Conservation (phyloP, 164 flowering plant species). For the Nymphaea colorata region DNA sequence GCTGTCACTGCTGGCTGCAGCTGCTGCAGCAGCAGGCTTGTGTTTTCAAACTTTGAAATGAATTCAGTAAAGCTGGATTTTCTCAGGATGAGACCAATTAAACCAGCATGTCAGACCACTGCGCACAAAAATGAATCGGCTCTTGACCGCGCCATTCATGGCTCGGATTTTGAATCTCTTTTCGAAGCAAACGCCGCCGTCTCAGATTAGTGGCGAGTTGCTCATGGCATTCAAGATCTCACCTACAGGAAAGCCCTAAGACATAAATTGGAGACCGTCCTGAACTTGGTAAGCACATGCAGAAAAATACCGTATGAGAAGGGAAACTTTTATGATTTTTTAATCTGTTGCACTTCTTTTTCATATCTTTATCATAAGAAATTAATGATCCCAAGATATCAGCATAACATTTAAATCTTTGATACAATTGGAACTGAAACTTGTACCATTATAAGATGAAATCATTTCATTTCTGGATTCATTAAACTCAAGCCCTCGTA, state of each 20-base stretch:
- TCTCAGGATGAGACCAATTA: slow-evolving; percentile 1
- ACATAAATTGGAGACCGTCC: background rate
- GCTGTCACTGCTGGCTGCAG: no score
- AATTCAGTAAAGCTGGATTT: background rate
- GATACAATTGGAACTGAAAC: no score
- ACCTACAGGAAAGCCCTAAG: background rate
- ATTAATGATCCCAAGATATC: no score
- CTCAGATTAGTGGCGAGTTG: background rate
- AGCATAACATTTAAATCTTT: no score
- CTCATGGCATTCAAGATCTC: background rate
- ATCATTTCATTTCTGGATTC: no score
- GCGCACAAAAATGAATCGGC: background rate
- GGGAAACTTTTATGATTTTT: background rate
- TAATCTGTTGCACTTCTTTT: background rate
- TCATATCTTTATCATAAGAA: background rate
- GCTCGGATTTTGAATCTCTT: background rate
- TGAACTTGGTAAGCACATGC: no score
- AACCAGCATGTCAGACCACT: background rate
- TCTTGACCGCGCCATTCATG: background rate
- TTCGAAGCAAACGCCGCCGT: background rate
- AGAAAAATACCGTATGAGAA: background rate
- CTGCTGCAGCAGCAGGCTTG: background rate
- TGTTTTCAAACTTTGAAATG: background rate
- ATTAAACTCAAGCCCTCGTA: no score
- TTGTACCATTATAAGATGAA: no score